phyloP scores from a whole-genome alignment of 2,329 filamentous ascomycete species.

The Colletotrichum neosansevieriae region DNA sequence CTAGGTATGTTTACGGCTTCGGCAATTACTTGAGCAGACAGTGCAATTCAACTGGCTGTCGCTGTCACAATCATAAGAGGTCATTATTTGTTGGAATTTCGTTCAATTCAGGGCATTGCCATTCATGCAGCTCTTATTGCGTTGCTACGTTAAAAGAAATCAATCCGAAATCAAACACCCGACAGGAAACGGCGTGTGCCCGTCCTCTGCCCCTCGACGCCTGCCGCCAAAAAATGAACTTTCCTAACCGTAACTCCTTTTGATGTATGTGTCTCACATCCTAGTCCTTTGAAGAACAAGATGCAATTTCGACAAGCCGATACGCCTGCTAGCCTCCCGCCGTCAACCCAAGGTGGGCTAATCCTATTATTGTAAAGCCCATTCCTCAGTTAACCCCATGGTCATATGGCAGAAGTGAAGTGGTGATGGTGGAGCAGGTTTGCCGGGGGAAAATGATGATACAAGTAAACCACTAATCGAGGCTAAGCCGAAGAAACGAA shows the following conservation, averaged over 20 bases:
- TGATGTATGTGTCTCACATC: constrained; percentile 57
- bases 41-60: no score
- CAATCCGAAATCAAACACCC: constrained; percentile 41
- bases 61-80: no score
- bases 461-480: constrained; percentile 25
- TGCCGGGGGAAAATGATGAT: constrained; percentile 35
- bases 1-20: no score
- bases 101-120: constrained; percentile 24
- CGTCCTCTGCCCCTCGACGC: constrained; percentile 32
- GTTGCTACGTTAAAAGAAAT: constrained; percentile 27
- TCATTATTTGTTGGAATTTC: not conserved
- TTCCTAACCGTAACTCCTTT: constrained; percentile 57
- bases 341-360: constrained; percentile 21
- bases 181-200: constrained; percentile 10
- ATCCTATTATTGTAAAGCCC: constrained; percentile 25
- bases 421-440: constrained; percentile 17
- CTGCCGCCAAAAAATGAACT: constrained; percentile 36
- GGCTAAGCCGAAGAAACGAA: constrained; percentile 5
- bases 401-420: constrained; percentile 13
- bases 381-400: constrained; percentile 6
- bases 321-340: constrained; percentile 31
- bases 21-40: no score
- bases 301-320: constrained; percentile 33
- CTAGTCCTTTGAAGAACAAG: constrained; percentile 30
- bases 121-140: constrained; percentile 40